Conservation (phyloP, 2,329 filamentous ascomycete genomes). For the Podosphaera leucotricha region DNA sequence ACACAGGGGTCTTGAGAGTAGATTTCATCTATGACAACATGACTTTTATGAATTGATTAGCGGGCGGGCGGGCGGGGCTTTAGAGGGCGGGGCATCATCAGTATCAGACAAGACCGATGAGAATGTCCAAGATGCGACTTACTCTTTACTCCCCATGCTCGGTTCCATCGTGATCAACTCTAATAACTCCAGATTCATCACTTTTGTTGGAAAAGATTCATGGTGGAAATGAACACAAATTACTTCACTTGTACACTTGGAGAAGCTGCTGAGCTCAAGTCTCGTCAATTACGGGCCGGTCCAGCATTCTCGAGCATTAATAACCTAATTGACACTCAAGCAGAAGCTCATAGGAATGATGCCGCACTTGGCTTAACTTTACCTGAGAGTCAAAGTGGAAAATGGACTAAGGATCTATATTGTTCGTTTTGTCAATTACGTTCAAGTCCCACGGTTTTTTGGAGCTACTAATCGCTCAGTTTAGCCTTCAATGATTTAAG, state of each 20-base stretch:
- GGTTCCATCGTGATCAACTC: no score
- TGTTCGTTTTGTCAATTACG: background rate
- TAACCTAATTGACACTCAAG: conserved; percentile 26
- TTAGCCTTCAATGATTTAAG: background rate
- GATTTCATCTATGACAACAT: background rate
- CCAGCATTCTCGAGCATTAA: conserved; percentile 22
- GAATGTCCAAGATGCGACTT: background rate
- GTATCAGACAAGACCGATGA: background rate
- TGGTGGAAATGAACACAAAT: background rate
- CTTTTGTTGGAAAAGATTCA: no score
- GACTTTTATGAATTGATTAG: background rate
- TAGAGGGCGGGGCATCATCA: no score
- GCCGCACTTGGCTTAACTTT: background rate
- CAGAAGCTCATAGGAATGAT: conserved; percentile 5
- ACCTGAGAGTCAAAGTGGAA: background rate
- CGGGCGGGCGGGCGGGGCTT: no score
- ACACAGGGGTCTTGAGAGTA: background rate
- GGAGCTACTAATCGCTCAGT: background rate
- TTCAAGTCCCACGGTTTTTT: background rate
- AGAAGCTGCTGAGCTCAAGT: conserved; percentile 20
- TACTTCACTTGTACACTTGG: conserved; percentile 40
- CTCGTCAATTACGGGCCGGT: conserved; percentile 19
- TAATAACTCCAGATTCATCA: no score
- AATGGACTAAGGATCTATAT: background rate
- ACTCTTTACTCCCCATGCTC: background rate